A percentile compares a stretch with the other conserved stretches of the same genome.
Conservation (phyloP, 225 moss, liverwort and hornwort genomes). For the Marchantia paleacea region DNA sequence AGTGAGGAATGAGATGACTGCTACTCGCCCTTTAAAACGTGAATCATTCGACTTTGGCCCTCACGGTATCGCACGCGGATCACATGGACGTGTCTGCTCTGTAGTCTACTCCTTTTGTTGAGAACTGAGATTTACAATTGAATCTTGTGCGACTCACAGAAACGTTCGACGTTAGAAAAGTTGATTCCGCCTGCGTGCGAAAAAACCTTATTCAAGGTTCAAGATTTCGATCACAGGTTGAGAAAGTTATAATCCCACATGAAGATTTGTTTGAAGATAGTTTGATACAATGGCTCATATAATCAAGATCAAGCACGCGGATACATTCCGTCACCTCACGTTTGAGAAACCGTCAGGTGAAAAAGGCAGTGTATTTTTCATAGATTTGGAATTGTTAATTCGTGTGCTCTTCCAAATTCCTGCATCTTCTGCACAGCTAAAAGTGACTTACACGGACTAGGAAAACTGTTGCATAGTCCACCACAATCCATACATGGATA, state of each 20-base stretch:
- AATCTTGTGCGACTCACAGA: not conserved
- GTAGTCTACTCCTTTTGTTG: not conserved
- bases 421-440: conserved; percentile 38
- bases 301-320: conserved; percentile 61
- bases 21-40: no score
- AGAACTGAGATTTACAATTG: not conserved
- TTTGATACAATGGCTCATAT: not conserved
- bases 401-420: conserved; percentile 63
- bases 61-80: conserved; percentile 6
- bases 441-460: conserved; percentile 65
- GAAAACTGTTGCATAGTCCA: no score
- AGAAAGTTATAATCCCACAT: not conserved
- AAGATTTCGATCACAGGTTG: not conserved
- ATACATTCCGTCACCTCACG: conserved; percentile 62
- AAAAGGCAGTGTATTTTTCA: conserved; percentile 41
- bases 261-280: not conserved
- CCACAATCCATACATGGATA: no score
- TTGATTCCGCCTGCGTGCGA: not conserved
- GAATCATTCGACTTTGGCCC: not conserved
- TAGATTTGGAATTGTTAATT: conserved; percentile 53
- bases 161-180: conserved; percentile 1
- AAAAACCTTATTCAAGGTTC: not conserved
- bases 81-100: conserved; percentile 20
- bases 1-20: no score
- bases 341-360: conserved; percentile 33